Percentiles rank a stretch among this genome's conserved stretches.
Evolutionary conservation across 139 green algal species (phyloP).

Genomic region (Diplosphaera chodatii): DNA sequence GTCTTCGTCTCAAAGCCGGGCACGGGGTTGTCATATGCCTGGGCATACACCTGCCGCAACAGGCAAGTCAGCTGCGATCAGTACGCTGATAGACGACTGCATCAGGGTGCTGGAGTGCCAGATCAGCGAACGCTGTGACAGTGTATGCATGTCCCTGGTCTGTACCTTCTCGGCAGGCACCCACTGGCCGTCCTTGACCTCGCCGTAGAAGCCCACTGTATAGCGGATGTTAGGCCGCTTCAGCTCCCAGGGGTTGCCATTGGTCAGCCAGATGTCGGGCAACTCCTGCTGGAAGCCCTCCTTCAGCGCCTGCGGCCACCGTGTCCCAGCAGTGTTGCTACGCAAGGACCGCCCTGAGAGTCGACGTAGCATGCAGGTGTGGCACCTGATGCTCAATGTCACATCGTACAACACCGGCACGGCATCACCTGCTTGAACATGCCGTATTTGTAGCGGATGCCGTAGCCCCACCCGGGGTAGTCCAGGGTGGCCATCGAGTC

Average conservation of each 20-base stretch:
- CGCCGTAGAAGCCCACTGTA: constrained; percentile 72
- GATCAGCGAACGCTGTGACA: no score
- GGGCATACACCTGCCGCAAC: constrained; percentile 60
- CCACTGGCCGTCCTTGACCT: constrained; percentile 53
- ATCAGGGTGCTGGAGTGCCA: no score
- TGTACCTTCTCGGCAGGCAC: constrained; percentile 49
- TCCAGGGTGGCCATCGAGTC: constrained; percentile 96
- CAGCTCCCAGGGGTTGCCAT: constrained; percentile 91
- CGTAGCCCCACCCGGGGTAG: constrained; percentile 95
- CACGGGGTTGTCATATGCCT: constrained; percentile 95
- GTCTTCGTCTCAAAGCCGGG: constrained; percentile 88
- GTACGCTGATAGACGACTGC: no score
- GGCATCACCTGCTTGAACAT: constrained; percentile 91
- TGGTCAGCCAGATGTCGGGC: constrained; percentile 94
- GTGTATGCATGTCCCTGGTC: no score
- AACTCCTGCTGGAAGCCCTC: constrained; percentile 72
- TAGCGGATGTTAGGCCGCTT: constrained; percentile 52
- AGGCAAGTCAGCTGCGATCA: neutral
- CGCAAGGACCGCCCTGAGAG: no score
- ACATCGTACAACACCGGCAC: no score
- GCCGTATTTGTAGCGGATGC: constrained; percentile 97
- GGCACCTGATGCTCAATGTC: no score
- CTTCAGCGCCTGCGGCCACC: constrained; percentile 28
- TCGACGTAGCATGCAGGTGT: no score
- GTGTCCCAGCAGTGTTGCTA: no score